Conservation (phyloP, 1,284 basidiomycete species). For the Papiliotrema terrestris region DNA sequence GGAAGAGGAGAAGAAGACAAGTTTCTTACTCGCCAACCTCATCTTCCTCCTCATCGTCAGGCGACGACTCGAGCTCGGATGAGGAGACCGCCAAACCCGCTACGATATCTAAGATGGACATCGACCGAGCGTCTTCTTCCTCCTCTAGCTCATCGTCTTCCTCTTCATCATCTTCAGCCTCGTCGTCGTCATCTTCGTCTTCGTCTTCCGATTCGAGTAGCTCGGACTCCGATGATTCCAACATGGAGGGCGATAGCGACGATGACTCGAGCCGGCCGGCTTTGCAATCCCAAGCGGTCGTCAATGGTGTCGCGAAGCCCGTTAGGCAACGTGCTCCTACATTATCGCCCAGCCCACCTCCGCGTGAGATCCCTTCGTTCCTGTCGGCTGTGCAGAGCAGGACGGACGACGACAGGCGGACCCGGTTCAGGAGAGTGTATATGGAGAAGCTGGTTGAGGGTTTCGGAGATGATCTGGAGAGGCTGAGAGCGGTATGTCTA, state of each 20-base stretch:
- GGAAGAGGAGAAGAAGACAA: slow-evolving; percentile 38
- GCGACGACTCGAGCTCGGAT: slow-evolving; percentile 11
- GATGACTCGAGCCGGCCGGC: not conserved
- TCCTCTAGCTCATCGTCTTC: slow-evolving; percentile 7
- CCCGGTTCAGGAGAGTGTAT: slow-evolving; percentile 43
- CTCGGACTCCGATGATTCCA: slow-evolving; percentile 12
- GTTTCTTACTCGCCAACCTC: slow-evolving; percentile 20
- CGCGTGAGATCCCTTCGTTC: slow-evolving; percentile 26
- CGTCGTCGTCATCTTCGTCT: slow-evolving; percentile 12
- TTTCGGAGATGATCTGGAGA: slow-evolving; percentile 46
- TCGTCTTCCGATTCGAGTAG: slow-evolving; percentile 7
- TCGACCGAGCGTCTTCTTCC: slow-evolving; percentile 16
- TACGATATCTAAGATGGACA: slow-evolving; percentile 11
- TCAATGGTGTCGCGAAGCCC: slow-evolving; percentile 1
- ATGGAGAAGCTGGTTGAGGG: slow-evolving; percentile 48
- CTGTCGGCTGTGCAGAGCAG: slow-evolving; percentile 5
- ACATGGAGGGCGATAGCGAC: slow-evolving; percentile 15
- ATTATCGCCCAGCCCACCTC: slow-evolving; percentile 34
- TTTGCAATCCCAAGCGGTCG: slow-evolving; percentile 1
- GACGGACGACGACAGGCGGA: slow-evolving; percentile 34
- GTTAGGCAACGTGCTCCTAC: slow-evolving; percentile 19
- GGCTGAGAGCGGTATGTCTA: slow-evolving; percentile 39
- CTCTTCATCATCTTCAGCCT: slow-evolving; percentile 14
- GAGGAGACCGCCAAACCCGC: not conserved
- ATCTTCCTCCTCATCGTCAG: slow-evolving; percentile 22